Conservation (phyloP, 73 alveolate species). For the Paramecium bursaria region DNA sequence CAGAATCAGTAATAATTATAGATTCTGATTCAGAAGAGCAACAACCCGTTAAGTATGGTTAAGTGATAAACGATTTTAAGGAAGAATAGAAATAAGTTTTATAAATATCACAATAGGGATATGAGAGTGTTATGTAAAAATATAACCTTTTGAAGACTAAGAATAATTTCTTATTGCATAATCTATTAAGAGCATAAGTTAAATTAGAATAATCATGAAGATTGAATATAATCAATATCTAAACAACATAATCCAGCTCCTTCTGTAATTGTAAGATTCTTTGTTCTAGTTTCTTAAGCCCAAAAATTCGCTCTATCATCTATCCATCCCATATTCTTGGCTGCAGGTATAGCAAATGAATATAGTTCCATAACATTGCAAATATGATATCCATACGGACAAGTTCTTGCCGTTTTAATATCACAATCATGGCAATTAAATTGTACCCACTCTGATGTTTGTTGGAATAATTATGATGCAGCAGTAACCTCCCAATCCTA, state of each 20-base stretch:
- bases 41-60: too few relatives aligned
- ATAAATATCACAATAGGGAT: too few relatives aligned
- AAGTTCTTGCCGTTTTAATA: not conserved
- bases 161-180: too few relatives aligned
- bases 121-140: too few relatives aligned
- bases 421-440: conserved; percentile 8
- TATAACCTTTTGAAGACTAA: too few relatives aligned
- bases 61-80: too few relatives aligned
- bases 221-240: conserved; percentile 32
- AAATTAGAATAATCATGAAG: too few relatives aligned
- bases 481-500: conserved; percentile 28
- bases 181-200: too few relatives aligned
- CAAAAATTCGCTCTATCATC: conserved; percentile 20
- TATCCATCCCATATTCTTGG: conserved; percentile 61
- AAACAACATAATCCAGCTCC: conserved; percentile 44
- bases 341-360: conserved; percentile 19
- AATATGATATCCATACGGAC: conserved; percentile 28
- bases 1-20: too few relatives aligned
- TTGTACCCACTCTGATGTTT: conserved; percentile 30
- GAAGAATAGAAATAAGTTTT: too few relatives aligned
- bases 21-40: too few relatives aligned
- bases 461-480: conserved; percentile 15
- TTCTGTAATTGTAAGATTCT: not conserved
- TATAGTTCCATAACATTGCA: conserved; percentile 17
- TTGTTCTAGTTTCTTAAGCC: conserved; percentile 28